phyloP scores from a whole-genome alignment of 345 rosid species.

The Eucalyptus viminalis region DNA sequence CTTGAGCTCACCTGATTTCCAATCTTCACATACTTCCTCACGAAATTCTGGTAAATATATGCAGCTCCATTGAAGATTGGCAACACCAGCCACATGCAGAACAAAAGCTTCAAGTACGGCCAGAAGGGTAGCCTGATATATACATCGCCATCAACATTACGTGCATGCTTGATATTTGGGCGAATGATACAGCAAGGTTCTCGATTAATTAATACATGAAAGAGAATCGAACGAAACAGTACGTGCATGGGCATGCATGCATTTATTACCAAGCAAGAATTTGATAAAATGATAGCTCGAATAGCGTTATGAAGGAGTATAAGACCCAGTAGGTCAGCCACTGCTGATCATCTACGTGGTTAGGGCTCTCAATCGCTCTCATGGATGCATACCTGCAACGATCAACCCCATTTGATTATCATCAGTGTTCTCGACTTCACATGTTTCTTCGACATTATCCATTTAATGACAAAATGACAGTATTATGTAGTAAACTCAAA shows the following conservation, averaged over 20 bases:
- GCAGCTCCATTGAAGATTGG: constrained; percentile 89
- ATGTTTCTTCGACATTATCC: not conserved
- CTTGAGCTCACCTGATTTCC: constrained; percentile 23
- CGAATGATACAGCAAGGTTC: not conserved
- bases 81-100: constrained; percentile 82
- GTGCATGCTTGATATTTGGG: not conserved
- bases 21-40: constrained; percentile 54
- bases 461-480: not conserved
- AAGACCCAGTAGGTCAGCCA: constrained; percentile 97
- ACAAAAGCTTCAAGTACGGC: constrained; percentile 61
- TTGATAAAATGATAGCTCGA: constrained; percentile 57
- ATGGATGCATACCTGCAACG: constrained; percentile 64
- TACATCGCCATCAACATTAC: not conserved
- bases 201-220: not conserved
- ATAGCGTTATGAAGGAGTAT: constrained; percentile 69
- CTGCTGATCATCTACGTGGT: constrained; percentile 76
- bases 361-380: constrained; percentile 87
- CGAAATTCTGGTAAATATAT: constrained; percentile 49
- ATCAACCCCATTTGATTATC: not conserved
- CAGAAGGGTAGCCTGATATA: constrained; percentile 72
- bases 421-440: not conserved
- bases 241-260: not conserved
- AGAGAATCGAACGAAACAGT: not conserved
- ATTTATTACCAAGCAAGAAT: constrained; percentile 56
- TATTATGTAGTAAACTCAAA: not conserved